Evolutionary conservation across 2,329 filamentous ascomycete genomes (phyloP), one percentile per base, ranked within the genome.

Genomic region (Aspergillus aculeatus): DNA sequence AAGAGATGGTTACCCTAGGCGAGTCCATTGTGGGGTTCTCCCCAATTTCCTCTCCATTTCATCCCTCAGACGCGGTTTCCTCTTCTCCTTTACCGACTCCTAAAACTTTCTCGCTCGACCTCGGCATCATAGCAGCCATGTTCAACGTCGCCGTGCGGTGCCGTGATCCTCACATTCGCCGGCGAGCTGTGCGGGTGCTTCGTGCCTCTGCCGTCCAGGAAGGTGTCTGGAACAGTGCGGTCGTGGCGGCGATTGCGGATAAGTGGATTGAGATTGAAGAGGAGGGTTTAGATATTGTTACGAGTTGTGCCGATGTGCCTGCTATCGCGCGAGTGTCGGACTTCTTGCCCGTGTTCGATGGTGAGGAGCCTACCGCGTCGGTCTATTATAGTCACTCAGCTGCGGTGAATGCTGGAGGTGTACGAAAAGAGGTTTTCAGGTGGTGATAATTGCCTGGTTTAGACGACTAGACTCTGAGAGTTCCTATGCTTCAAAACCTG

Each of bases 201-300:
- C 50, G 50, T 5, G 21, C 50, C 4, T 38, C 50, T 14, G 32
- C 50, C 0, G 32, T 19, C 10, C 50, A 41, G 19, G 50, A 52
- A 11, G 50, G 50, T 0, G 32, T 52, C 1, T 52, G 50, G 50
- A 41, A 52, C 11, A 52, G 50, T 26, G 50, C n/a, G 0, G 50
- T 52, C 2, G 50, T 41, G 31, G 50, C 50, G 3, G 50, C 50
- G 2, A 35, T 52, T 3, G 50, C 32, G 3, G 50, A 52, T 2
- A 52, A 52, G 12, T 52, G 50, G 50, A 52, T 52, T n/a, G 50
- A 52, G 32, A 52, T 52, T 16, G 50, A 52, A 24, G 50, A 52
- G 32, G 50, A 52, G 5, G 50, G 50, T 5, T 12, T 52, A 7
- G 32, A n/a, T 10, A 12, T 3, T 3, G 50, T 52, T n/a, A 1